Conservation (phyloP, 352 stramenopile genomes). For the Phytophthora fragariaefolia region DNA sequence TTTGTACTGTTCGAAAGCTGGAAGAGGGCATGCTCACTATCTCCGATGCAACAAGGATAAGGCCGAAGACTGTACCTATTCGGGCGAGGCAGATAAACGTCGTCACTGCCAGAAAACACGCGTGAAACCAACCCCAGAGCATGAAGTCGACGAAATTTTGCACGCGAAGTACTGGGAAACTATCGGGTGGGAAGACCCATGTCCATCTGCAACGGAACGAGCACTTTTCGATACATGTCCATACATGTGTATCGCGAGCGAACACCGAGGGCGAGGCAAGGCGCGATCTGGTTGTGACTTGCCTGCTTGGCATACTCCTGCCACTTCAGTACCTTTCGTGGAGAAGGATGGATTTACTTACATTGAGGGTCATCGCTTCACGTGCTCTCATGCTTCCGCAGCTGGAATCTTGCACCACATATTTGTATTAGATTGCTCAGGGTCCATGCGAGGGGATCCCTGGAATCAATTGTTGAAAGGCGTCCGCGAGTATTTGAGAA, state of each 20-base stretch:
- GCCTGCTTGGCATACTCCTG: conserved; percentile 33
- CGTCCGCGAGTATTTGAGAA: conserved; percentile 5
- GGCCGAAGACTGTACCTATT: conserved; percentile 24
- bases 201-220: conserved; percentile 17
- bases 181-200: conserved; percentile 48
- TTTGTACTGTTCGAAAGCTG: conserved; percentile 36
- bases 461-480: conserved; percentile 27
- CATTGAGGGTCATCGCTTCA: conserved; percentile 32
- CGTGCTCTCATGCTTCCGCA: conserved; percentile 26
- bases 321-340: not conserved
- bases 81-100: conserved; percentile 15
- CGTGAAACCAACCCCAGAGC: conserved; percentile 4
- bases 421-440: conserved; percentile 41
- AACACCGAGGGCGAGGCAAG: conserved; percentile 22
- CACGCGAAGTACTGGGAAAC: conserved; percentile 39
- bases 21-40: conserved; percentile 39
- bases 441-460: conserved; percentile 35
- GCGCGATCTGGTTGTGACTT: conserved; percentile 23
- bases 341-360: conserved; percentile 23
- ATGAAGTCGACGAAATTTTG: conserved; percentile 35
- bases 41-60: conserved; percentile 25
- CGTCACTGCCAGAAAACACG: conserved; percentile 25
- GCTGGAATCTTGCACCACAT: conserved; percentile 34
- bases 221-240: conserved; percentile 26
- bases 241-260: conserved; percentile 29